Base-by-base conservation (phyloP, 2,329 filamentous ascomycete species). In the Microdochium trichocladiopsis region DNA sequence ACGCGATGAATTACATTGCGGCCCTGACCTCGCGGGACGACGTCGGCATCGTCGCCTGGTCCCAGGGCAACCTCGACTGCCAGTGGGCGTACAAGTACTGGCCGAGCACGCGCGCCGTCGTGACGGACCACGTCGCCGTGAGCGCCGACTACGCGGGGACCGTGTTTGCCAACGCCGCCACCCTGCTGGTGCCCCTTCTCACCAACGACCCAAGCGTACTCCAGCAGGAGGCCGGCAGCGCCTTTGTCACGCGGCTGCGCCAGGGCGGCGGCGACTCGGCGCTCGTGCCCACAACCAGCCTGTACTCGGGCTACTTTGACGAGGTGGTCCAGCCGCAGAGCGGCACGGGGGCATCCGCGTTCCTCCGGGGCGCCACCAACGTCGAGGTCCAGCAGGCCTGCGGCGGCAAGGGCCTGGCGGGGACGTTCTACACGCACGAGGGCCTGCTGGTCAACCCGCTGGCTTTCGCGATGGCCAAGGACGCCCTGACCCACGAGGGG, bases 71-170 rank as follows among this genome's bases (percentile, higher is more conserved):
- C 48, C 63, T 83, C 2, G 66, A 77, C 53, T 67, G 73, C 0
- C 80, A 83, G 60, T 83, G 79, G 80, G 77, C 74, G 0, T 66
- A 79, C 56, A 81, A 80, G 56, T 82, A 79, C 66, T 82, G 75
- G 75, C 77, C 77, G 0, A 77, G 72, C 1, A 77, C 74, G 1
- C 70, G 72, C 3, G 14, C 16, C 2, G 63, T 66, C 1, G 69
- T 76, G 2, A 68, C 67, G n/a, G 73, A 82, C 60, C 73, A 79
- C 60, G 68, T 83, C 41, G 70, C 74, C 47, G 68, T 82, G 48
- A 75, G 72, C 10, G 70, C 78, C 1, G 78, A 81, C 57, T 83
- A 79, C 55, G 57, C 60, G 50, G 62, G 63, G 18, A 62, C 60
- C 25, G 37, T 53, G 3, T 24, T 63, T 8, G 55, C 57, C 45